Conservation (phyloP, 2,329 filamentous ascomycete genomes). For the Juglanconis oblonga region DNA sequence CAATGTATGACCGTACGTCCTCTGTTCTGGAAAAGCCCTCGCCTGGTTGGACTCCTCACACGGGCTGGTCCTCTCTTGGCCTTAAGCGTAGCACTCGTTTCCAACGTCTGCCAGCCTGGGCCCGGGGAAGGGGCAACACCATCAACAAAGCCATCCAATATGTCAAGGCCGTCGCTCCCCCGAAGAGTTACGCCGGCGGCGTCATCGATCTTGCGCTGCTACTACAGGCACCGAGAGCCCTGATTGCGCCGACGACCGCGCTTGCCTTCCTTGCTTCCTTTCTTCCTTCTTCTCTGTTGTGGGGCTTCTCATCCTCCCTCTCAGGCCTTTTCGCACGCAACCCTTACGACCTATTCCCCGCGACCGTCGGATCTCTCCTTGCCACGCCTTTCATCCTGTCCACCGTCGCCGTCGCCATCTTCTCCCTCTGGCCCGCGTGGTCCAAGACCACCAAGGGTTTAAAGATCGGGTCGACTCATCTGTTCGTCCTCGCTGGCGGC, state of each 20-base stretch:
- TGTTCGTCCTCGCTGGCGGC: slow-evolving; percentile 26
- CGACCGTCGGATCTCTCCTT: slow-evolving; percentile 43
- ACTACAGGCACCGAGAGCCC: slow-evolving; percentile 45
- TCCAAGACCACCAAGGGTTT: slow-evolving; percentile 24
- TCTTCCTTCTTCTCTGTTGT: slow-evolving; percentile 44
- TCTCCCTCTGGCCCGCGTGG: slow-evolving; percentile 28
- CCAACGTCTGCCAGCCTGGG: slow-evolving; percentile 24
- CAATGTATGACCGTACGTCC: slow-evolving; percentile 44
- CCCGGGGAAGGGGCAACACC: slow-evolving; percentile 29
- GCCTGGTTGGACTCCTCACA: slow-evolving; percentile 4
- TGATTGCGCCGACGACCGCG: slow-evolving; percentile 47
- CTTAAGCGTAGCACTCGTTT: slow-evolving; percentile 18
- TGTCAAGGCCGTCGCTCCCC: slow-evolving; percentile 35
- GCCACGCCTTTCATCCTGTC: slow-evolving; percentile 42
- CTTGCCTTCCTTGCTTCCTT: slow-evolving; percentile 44
- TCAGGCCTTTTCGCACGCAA: slow-evolving; percentile 44
- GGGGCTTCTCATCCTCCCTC: slow-evolving; percentile 44
- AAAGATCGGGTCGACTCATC: slow-evolving; percentile 29
- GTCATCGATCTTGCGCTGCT: slow-evolving; percentile 28
- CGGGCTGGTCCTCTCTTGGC: slow-evolving; percentile 22
- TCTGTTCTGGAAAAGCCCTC: slow-evolving; percentile 23
- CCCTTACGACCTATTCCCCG: slow-evolving; percentile 39
- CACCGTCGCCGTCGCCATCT: slow-evolving; percentile 29
- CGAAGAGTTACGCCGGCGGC: slow-evolving; percentile 31
- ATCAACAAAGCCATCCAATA: slow-evolving; percentile 29